These are phyloP conservation scores for Syzygium oleosum DNA, from an alignment of 345 rosid species.

Conservation along the genomic window DNA sequence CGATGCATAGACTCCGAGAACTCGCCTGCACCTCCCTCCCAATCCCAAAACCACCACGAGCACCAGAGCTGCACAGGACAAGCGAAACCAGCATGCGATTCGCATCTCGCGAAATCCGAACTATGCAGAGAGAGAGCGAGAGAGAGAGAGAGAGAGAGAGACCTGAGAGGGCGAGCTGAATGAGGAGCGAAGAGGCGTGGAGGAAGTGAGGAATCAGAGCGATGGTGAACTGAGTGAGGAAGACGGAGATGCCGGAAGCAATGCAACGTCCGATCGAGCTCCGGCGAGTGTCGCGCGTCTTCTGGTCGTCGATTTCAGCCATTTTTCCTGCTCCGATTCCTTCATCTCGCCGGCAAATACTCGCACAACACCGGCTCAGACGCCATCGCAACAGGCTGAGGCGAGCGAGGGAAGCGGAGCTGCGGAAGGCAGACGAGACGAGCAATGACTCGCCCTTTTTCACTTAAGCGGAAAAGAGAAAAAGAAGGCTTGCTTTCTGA, in stretches of 20 bases:
- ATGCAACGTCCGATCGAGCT: slow-evolving; percentile 15
- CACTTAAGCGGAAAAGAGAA: not conserved
- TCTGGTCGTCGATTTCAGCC: slow-evolving; percentile 6
- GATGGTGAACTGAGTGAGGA: slow-evolving; percentile 34
- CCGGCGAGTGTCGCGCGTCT: not conserved
- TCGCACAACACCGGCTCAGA: not conserved
- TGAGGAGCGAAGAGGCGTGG: slow-evolving; percentile 18
- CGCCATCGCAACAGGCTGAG: not conserved
- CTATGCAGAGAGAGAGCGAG: not conserved
- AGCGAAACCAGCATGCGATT: not conserved
- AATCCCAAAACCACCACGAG: slow-evolving; percentile 23
- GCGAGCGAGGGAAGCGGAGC: not conserved
- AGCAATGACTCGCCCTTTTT: not conserved
- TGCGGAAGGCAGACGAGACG: not conserved
- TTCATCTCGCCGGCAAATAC: not conserved
- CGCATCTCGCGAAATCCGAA: not conserved
- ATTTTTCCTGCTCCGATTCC: slow-evolving; percentile 5
- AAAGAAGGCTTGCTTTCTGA: not conserved
- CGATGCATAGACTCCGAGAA: slow-evolving; percentile 32
- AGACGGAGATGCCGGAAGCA: slow-evolving; percentile 25
- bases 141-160: not conserved
- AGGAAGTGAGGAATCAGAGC: slow-evolving; percentile 38
- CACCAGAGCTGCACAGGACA: slow-evolving; percentile 21
- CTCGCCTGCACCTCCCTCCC: slow-evolving; percentile 35
- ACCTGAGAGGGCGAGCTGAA: slow-evolving; percentile 46